Base-by-base conservation (phyloP, 305 asterid genomes). In the Lippia alba region DNA sequence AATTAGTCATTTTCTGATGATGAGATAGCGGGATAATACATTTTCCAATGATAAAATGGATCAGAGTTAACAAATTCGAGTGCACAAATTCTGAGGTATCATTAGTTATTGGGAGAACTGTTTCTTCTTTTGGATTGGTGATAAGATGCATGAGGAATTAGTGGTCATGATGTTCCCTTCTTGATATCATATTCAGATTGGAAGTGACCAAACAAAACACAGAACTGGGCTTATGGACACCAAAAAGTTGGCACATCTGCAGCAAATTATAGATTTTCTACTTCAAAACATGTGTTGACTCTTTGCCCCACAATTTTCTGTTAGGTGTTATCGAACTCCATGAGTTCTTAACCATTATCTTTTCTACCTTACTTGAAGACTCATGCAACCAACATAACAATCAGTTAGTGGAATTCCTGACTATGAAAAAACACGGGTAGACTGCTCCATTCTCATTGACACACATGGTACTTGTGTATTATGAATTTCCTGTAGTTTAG, bases 101-200 rank as follows among this genome's bases (percentile, higher is more conserved):
- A 56, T 40, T 40, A 56, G 61, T 61, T 39, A 18, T 16, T n/a
- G 32, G 56, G 30, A 48, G 58, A 54, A n/a, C 32, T 33, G 19
- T 59, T 32, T 41, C 15, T 56, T 16, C 40, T 16, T 10, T 34
- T 32, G n/a, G 30, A 24, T 12, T 40, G 51, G 48, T 67, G 20
- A 40, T 16, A 9, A 40, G 9, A 67, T 51, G 39, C 30, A 74
- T 24, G 20, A 34, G 10, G 40, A 46, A 46, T 39, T 24, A 69
- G n/a, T 19, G 48, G 53, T 48, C 61, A 15, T 20, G 57, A 50
- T 50, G 32, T 11, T 2, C 63, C 20, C 33, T 19, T 8, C n/a
- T 49, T 34, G 30, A 3, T 24, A 48, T 74, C 58, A 60, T 51
- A 39, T 40, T 74, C 16, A 59, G 44, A 74, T 66, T 59, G 69